Percentiles rank a stretch among this genome's conserved stretches.
Conservation (phyloP, 2,329 filamentous ascomycete genomes). For the Monosporascus cannonballus region DNA sequence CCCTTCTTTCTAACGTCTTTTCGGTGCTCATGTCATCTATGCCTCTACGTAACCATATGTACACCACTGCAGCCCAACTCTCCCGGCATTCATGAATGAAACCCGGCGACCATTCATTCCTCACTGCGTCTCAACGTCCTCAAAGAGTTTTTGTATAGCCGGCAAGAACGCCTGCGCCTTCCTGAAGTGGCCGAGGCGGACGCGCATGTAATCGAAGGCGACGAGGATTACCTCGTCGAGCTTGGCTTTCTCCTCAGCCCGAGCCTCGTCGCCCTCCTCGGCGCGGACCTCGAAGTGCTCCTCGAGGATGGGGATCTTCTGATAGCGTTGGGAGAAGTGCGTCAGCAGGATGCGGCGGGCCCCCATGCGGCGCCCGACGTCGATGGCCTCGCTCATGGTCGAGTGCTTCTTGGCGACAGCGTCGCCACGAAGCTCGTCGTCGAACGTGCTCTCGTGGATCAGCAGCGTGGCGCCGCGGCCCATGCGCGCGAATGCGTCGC, state of each 20-base stretch:
- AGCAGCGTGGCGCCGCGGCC: slow-evolving; percentile 74
- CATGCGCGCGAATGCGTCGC: slow-evolving; percentile 59
- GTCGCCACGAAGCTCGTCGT: slow-evolving; percentile 73
- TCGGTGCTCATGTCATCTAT: too few relatives aligned
- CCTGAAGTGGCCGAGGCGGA: slow-evolving; percentile 37
- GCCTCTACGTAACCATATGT: too few relatives aligned
- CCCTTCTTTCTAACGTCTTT: too few relatives aligned
- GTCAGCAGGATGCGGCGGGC: slow-evolving; percentile 79
- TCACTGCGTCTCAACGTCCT: slow-evolving; percentile 11
- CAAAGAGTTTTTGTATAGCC: slow-evolving; percentile 24
- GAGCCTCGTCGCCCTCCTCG: slow-evolving; percentile 18
- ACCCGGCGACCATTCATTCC: background rate
- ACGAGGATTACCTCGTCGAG: slow-evolving; percentile 56
- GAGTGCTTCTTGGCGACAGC: slow-evolving; percentile 85
- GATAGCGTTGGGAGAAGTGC: slow-evolving; percentile 93
- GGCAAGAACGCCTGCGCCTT: slow-evolving; percentile 27
- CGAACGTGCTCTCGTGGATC: slow-evolving; percentile 94
- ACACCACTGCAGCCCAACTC: too few relatives aligned
- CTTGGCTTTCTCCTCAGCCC: slow-evolving; percentile 27
- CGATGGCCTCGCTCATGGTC: slow-evolving; percentile 80
- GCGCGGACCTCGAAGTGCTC: slow-evolving; percentile 14
- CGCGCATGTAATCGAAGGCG: slow-evolving; percentile 74
- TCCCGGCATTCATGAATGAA: too few relatives aligned
- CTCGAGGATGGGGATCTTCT: slow-evolving; percentile 59
- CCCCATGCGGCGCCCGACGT: slow-evolving; percentile 69